Base-by-base conservation (phyloP, 208 protist species). In the Wallacemonas rigidus region DNA sequence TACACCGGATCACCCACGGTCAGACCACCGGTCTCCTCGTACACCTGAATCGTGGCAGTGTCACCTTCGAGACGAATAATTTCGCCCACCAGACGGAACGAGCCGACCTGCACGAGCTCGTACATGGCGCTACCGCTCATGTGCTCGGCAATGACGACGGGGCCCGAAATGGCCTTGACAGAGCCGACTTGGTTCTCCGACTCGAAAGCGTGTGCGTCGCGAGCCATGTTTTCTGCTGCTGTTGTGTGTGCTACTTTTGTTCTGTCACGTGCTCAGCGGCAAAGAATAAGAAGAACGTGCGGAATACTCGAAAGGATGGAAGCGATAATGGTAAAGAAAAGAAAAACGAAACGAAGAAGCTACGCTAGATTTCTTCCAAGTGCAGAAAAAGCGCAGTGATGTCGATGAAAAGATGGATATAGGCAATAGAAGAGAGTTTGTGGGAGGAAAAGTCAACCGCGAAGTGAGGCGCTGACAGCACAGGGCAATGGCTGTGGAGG, bases 61-160 rank as follows among this genome's bases (percentile, higher is more conserved):
- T 99, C 98, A 51, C 87, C 93, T 82, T 99, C 98, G 35, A 99
- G 93, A 81, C 98, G 94, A 97, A 99, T 99, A 78, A 99, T 99
- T 91, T 99, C 99, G 55, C 99, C 99, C 7, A 99, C 98, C 2
- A 99, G 88, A 44, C 98, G 79, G 70, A 96, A 83, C 60, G 94
- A 87, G 67, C 99, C 99, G 17, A 99, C 99, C 86, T 99, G 97
- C n/a, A 99, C 99, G 26, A 99, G 88, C 89, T 99, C 99, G 93
- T 99, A 99, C 99, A 99, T 99, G 69, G 98, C 97, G 56, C 98
- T 94, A 73, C 99, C 99, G 44, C 83, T 91, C 98, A 99, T 99
- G 51, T 98, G 88, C 43, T 99, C 97, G 54, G 99, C 99, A 78
- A 99, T 96, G 47, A 99, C 99, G 76, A 99, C 99, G 55, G 98